phyloP scores from a whole-genome alignment of 371 early-diverging fungal species.

The Apophysomyces elegans region DNA sequence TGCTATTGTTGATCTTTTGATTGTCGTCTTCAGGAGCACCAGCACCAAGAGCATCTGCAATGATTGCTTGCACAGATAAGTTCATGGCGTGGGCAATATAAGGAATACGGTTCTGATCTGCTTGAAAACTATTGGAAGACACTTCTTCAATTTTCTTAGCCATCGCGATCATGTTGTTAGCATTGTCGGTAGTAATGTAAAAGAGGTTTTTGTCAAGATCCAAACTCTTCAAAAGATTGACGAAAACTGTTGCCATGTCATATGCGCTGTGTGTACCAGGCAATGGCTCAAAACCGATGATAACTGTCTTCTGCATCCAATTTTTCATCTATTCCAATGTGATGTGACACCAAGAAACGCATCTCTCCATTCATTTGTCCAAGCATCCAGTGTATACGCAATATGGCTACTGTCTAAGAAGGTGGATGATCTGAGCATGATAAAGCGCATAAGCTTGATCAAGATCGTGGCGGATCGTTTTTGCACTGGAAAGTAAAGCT shows the following conservation, averaged over 20 bases:
- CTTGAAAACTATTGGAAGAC: not conserved
- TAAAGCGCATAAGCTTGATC: not conserved
- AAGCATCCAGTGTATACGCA: conserved; percentile 24
- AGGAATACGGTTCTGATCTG: conserved; percentile 18
- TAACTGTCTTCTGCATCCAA: conserved; percentile 22
- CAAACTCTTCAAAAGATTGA: conserved; percentile 20
- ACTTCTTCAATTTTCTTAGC: conserved; percentile 10
- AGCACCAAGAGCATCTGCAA: conserved; percentile 16
- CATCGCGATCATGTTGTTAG: conserved; percentile 28
- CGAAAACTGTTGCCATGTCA: conserved; percentile 19
- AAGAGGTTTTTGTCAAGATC: conserved; percentile 17
- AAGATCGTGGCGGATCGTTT: not conserved
- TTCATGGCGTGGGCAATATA: conserved; percentile 31
- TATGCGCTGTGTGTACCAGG: conserved; percentile 22
- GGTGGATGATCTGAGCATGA: not conserved
- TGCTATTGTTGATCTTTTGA: not conserved
- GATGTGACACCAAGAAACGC: conserved; percentile 25
- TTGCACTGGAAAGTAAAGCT: not conserved
- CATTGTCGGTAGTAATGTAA: conserved; percentile 32
- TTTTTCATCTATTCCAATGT: conserved; percentile 29
- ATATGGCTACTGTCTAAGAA: not conserved
- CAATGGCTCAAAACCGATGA: conserved; percentile 25
- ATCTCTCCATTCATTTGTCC: conserved; percentile 24
- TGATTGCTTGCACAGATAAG: conserved; percentile 28
- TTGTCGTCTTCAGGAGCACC: conserved; percentile 6